These are phyloP conservation scores for Phycomyces nitens DNA, from an alignment of 192 early-diverging fungal genomes.

Conservation along the genomic window DNA sequence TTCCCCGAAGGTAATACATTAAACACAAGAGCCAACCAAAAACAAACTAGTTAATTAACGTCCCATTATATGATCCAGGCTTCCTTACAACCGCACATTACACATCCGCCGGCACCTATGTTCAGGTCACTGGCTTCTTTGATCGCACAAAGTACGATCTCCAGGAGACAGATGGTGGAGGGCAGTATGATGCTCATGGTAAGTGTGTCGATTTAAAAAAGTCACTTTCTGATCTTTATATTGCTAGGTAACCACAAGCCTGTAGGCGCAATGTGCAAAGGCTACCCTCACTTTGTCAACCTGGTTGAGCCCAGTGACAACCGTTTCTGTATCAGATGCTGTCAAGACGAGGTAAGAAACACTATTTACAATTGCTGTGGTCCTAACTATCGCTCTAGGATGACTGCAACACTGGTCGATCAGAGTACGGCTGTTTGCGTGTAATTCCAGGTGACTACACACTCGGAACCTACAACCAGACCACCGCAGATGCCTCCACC, in stretches of 20 bases:
- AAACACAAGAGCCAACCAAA: neutral
- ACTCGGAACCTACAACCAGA: no score
- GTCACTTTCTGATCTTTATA: neutral
- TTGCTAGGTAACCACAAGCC: slow-evolving; percentile 17
- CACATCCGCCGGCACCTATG: slow-evolving; percentile 25
- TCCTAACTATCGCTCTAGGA: no score
- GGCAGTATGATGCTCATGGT: slow-evolving; percentile 45
- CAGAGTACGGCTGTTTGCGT: slow-evolving; percentile 35
- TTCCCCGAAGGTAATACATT: slow-evolving; percentile 37
- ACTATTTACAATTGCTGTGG: no score
- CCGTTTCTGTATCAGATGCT: slow-evolving; percentile 46
- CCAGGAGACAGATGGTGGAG: slow-evolving; percentile 33
- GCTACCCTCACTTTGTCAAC: slow-evolving; percentile 42
- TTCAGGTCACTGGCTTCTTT: slow-evolving; percentile 46
- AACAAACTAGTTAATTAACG: slow-evolving; percentile 12
- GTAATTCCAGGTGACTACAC: slow-evolving; percentile 43
- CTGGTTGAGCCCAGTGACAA: slow-evolving; percentile 42
- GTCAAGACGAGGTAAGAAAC: slow-evolving; percentile 11
- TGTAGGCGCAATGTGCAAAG: slow-evolving; percentile 37
- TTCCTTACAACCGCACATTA: slow-evolving; percentile 39
- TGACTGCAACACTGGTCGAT: slow-evolving; percentile 32
- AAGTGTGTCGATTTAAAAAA: neutral
- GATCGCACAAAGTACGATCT: slow-evolving; percentile 35
- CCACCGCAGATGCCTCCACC: no score
- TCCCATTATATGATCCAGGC: slow-evolving; percentile 8